Base-by-base conservation (phyloP, 805 yeast species). In the Wickerhamiella bombiphila region DNA sequence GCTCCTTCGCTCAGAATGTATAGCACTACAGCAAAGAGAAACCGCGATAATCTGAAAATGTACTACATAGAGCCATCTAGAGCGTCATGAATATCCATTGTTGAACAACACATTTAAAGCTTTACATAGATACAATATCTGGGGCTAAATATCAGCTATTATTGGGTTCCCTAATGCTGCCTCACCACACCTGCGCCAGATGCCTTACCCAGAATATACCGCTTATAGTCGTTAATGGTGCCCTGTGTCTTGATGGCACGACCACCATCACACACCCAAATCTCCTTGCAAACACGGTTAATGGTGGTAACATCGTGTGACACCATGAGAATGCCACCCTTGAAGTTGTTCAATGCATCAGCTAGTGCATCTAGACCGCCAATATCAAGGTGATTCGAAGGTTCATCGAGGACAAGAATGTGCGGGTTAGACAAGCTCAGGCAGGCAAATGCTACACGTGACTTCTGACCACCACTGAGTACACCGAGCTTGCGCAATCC, bases 381-480 rank as follows among this genome's bases (percentile, higher is more conserved):
- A 6, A 95, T 88, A 78, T 91, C 98, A 70, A 91, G 74, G 63
- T 91, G 98, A 63, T 91, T 91, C 5, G 95, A 81, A 60, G 98
- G 98, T 69, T 91, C 98, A 68, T 91, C 98, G 48, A 91, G 65
- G 52, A 91, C 75, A 52, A 91, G 67, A 32, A 91, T 74, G 57
- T 91, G 98, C 15, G 98, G 98, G 45, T 80, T 78, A 43, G 71
- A 71, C 52, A 91, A 66, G 62, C 96, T 83, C 46, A 91, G 67
- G 13, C 95, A 88, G 6, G 98, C 97, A 63, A 91, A 91, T 0
- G 97, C 97, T 37, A 91, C 98, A 63, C 98, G 74, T 20, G 96
- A 85, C 59, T 91, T 91, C 57, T 91, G 98, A 66, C 98, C 98
- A 61, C 97, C 98, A 7, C 97, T 88, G 42, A 91, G 64, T 40